Percentiles rank a stretch among this genome's conserved stretches.
Conservation (phyloP, 1,284 basidiomycete genomes). For the Cutaneotrichosporon cavernicola region DNA sequence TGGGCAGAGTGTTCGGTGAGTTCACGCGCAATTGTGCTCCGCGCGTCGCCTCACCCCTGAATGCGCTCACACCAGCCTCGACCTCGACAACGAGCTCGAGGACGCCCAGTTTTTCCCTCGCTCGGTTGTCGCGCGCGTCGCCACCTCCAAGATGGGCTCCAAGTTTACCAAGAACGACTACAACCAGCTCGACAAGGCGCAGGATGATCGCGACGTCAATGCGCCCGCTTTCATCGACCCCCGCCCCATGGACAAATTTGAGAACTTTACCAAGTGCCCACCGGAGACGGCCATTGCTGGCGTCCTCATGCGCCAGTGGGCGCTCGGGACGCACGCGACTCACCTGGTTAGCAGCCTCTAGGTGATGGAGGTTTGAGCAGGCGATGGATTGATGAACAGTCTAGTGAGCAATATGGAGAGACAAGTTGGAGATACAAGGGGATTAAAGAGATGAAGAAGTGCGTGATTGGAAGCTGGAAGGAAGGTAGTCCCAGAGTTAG, state of each 20-base stretch:
- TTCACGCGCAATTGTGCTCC: not conserved
- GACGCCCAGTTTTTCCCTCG: constrained; percentile 88
- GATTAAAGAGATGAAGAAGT: too few species aligned
- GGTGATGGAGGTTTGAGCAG: not conserved
- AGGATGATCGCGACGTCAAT: constrained; percentile 6
- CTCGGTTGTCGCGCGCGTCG: constrained; percentile 62
- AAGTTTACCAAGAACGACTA: constrained; percentile 61
- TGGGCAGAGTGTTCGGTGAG: constrained; percentile 65
- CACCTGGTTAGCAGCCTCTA: constrained; percentile 41
- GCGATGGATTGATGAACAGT: not conserved
- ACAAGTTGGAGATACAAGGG: too few species aligned
- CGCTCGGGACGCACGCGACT: constrained; percentile 51
- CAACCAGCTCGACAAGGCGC: constrained; percentile 55
- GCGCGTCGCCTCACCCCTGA: not conserved
- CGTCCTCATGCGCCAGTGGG: constrained; percentile 68
- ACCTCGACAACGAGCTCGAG: constrained; percentile 95
- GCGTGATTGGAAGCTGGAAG: too few species aligned
- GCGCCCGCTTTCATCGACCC: constrained; percentile 31
- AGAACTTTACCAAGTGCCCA: constrained; percentile 63
- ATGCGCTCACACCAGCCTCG: constrained; percentile 51
- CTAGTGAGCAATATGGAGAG: not conserved
- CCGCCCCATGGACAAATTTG: not conserved
- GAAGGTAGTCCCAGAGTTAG: too few species aligned
- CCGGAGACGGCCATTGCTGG: constrained; percentile 69
- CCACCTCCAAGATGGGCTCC: constrained; percentile 59